Evolutionary conservation across 345 rosid genomes (phyloP).

Genomic region (Lumnitzera littorea): DNA sequence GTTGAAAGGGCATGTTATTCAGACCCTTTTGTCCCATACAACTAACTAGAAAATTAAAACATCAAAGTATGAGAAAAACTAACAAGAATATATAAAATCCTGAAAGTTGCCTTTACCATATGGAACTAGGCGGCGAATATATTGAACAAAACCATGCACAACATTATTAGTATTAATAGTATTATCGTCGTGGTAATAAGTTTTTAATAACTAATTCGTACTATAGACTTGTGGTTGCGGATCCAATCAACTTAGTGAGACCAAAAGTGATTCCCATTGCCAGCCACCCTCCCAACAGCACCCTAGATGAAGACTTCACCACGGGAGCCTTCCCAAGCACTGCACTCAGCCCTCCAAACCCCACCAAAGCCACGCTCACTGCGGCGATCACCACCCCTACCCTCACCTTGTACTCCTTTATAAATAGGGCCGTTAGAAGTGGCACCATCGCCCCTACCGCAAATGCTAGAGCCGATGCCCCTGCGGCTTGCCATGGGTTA

Average conservation of each 20-base stretch:
- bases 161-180: too few relatives aligned
- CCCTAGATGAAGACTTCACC: conserved; percentile 24
- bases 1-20: too few relatives aligned
- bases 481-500: conserved; percentile 31
- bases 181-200: too few relatives aligned
- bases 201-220: too few relatives aligned
- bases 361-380: conserved; percentile 27
- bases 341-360: conserved; percentile 32
- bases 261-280: conserved; percentile 40
- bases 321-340: conserved; percentile 24
- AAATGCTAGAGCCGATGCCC: conserved; percentile 33
- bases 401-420: conserved; percentile 20
- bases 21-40: too few relatives aligned
- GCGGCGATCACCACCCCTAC: conserved; percentile 21
- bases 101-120: too few relatives aligned
- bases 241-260: conserved; percentile 23
- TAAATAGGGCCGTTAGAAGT: conserved; percentile 24
- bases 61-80: too few relatives aligned
- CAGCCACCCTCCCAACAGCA: conserved; percentile 39
- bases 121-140: too few relatives aligned
- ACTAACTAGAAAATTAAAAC: too few relatives aligned
- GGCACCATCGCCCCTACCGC: conserved; percentile 29
- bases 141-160: too few relatives aligned
- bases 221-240: conserved; percentile 8
- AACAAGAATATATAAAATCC: too few relatives aligned